These are phyloP conservation scores for Linnemannia schmuckeri DNA, from an alignment of 192 early-diverging fungal genomes.

Conservation along the genomic window DNA sequence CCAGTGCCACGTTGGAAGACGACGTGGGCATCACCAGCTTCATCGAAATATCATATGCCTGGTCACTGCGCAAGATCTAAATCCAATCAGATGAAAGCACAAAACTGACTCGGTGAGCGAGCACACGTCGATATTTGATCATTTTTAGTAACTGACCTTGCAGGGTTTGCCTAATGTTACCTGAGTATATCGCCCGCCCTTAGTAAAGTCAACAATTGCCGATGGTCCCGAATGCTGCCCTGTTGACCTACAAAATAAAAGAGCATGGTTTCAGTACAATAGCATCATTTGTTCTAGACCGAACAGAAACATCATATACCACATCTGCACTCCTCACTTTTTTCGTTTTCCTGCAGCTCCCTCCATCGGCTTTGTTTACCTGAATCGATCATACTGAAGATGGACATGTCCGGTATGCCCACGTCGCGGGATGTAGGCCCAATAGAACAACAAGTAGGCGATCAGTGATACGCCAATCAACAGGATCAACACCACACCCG, in stretches of 20 bases:
- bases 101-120: not conserved
- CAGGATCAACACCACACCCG: not conserved
- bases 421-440: slow-evolving; percentile 43
- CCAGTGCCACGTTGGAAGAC: slow-evolving; percentile 27
- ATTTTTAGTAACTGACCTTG: not conserved
- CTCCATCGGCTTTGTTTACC: not conserved
- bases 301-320: too few relatives aligned
- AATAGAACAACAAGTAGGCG: slow-evolving; percentile 53
- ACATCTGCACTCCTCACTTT: too few relatives aligned
- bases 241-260: not conserved
- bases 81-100: not conserved
- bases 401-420: slow-evolving; percentile 27
- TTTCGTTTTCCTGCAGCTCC: not conserved
- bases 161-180: not conserved
- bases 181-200: not conserved
- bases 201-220: not conserved
- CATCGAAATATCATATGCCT: slow-evolving; percentile 52
- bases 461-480: slow-evolving; percentile 23
- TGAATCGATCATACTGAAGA: slow-evolving; percentile 30
- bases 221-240: not conserved
- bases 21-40: slow-evolving; percentile 40
- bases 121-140: not conserved
- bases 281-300: too few relatives aligned
- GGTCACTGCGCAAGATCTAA: slow-evolving; percentile 38
- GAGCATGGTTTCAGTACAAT: too few relatives aligned